phyloP scores from a whole-genome alignment of 2,329 filamentous ascomycete species.

The Fusarium abutilonis region DNA sequence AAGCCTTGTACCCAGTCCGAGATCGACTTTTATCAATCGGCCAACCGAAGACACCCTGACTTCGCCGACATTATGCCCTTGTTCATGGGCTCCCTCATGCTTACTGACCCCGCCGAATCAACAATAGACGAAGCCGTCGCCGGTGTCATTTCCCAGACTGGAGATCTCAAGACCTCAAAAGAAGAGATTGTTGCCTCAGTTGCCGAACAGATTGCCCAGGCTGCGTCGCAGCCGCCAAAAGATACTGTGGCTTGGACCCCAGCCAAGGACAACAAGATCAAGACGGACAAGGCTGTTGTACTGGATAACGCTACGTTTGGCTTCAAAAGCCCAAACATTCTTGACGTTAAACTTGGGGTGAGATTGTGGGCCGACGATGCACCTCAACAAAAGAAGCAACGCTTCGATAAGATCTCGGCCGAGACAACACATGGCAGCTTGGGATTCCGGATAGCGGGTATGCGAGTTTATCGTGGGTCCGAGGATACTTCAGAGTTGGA shows the following conservation, averaged over 20 bases:
- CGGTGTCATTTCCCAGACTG: constrained; percentile 54
- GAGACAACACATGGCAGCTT: constrained; percentile 69
- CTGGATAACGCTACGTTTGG: constrained; percentile 85
- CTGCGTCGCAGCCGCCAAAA: constrained; percentile 20
- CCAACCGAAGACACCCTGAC: constrained; percentile 70
- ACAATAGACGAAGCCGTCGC: constrained; percentile 60
- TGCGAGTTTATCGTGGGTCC: constrained; percentile 70
- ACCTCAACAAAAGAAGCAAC: constrained; percentile 64
- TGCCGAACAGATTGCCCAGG: constrained; percentile 45
- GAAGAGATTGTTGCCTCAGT: constrained; percentile 49
- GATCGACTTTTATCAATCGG: constrained; percentile 88
- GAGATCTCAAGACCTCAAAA: constrained; percentile 48
- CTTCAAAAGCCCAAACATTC: constrained; percentile 85
- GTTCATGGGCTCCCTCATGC: constrained; percentile 81
- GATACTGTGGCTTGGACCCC: constrained; percentile 56
- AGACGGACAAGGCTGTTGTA: constrained; percentile 82
- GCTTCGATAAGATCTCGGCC: constrained; percentile 67
- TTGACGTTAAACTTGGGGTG: constrained; percentile 91
- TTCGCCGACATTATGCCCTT: constrained; percentile 85
- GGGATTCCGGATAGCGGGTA: constrained; percentile 72
- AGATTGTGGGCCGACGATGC: constrained; percentile 85
- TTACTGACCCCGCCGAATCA: constrained; percentile 66
- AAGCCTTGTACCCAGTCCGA: constrained; percentile 92
- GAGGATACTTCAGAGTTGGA: constrained; percentile 62
- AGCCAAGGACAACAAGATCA: constrained; percentile 68